Evolutionary conservation across 2,329 filamentous ascomycete genomes (phyloP).

Genomic region (Pyricularia sp.): DNA sequence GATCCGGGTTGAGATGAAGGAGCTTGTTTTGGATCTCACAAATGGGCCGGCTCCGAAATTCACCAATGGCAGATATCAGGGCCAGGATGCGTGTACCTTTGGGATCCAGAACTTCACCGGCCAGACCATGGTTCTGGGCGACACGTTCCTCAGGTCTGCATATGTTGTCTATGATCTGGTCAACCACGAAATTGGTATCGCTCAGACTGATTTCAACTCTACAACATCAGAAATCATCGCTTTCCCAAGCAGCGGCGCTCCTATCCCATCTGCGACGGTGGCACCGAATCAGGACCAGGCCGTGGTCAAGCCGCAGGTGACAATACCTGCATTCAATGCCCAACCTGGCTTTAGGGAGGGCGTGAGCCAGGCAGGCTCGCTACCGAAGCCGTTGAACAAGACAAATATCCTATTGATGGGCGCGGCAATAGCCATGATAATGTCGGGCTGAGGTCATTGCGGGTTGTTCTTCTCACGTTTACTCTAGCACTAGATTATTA

Average conservation of each 20-base stretch:
- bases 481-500: not conserved
- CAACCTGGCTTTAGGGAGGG: conserved; percentile 23
- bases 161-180: conserved; percentile 52
- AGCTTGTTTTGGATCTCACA: conserved; percentile 41
- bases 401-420: not conserved
- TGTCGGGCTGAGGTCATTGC: not conserved
- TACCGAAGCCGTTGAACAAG: not conserved
- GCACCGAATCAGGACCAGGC: conserved; percentile 29
- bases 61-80: conserved; percentile 29
- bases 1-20: conserved; percentile 44
- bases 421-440: not conserved
- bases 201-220: conserved; percentile 45
- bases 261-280: conserved; percentile 39
- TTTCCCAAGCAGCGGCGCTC: conserved; percentile 37
- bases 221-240: conserved; percentile 38
- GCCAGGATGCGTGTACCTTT: conserved; percentile 41
- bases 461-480: not conserved
- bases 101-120: conserved; percentile 43
- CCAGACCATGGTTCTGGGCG: conserved; percentile 39
- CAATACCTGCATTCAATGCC: conserved; percentile 24
- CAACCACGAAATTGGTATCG: conserved; percentile 47
- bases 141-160: conserved; percentile 49
- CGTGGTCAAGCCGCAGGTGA: conserved; percentile 14
- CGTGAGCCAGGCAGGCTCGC: conserved; percentile 1
- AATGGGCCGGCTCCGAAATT: conserved; percentile 23